phyloP scores from a whole-genome alignment of 176 grass and related monocot species.

The Elaeis guineensis region DNA sequence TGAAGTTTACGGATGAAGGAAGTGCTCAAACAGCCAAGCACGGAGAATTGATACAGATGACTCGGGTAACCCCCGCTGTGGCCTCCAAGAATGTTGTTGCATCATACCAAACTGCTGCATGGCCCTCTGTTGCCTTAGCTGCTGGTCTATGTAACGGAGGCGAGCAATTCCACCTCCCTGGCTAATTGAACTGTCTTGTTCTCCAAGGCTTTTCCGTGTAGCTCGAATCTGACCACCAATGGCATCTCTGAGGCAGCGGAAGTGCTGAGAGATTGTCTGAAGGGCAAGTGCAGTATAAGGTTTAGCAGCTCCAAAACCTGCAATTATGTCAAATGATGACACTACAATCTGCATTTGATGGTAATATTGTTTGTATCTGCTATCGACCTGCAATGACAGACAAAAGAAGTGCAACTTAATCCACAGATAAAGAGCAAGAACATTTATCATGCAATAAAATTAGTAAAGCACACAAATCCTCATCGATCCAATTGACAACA shows the following conservation, averaged over 20 bases:
- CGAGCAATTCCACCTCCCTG: slow-evolving; percentile 52
- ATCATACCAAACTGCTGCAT: slow-evolving; percentile 98
- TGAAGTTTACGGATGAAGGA: slow-evolving; percentile 69
- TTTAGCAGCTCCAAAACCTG: slow-evolving; percentile 48
- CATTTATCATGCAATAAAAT: too few species aligned
- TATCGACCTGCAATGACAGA: slow-evolving; percentile 38
- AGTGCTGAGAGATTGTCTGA: slow-evolving; percentile 86
- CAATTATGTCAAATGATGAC: slow-evolving; percentile 60
- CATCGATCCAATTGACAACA: too few species aligned
- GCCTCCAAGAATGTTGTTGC: slow-evolving; percentile 83
- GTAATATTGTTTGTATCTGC: slow-evolving; percentile 83
- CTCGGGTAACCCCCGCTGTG: slow-evolving; percentile 78
- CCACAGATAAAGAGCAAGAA: too few species aligned
- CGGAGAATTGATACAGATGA: slow-evolving; percentile 86
- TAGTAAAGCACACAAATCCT: too few species aligned
- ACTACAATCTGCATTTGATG: slow-evolving; percentile 78
- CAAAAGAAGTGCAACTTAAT: too few species aligned
- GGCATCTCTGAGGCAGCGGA: slow-evolving; percentile 80
- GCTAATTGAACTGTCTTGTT: slow-evolving; percentile 32
- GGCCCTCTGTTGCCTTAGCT: slow-evolving; percentile 78
- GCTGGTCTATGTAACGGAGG: slow-evolving; percentile 83
- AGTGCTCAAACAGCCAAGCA: slow-evolving; percentile 93
- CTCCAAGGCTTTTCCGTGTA: slow-evolving; percentile 61
- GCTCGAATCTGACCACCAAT: slow-evolving; percentile 59
- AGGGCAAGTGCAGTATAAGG: slow-evolving; percentile 81